phyloP scores from a whole-genome alignment of 495 filamentous ascomycete species.

The Glonium stellatum region DNA sequence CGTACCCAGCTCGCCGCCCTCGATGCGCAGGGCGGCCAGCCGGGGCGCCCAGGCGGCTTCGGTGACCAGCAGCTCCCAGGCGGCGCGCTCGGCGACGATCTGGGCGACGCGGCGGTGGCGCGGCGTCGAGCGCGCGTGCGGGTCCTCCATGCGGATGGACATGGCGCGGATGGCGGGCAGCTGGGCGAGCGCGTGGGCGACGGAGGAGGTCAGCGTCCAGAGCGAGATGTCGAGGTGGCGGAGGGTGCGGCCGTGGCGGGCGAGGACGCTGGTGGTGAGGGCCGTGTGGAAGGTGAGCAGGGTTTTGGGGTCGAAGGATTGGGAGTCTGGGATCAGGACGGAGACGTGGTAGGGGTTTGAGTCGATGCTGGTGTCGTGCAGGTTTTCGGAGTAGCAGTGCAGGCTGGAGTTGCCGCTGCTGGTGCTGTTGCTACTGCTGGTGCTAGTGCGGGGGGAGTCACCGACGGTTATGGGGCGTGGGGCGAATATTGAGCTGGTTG shows the following conservation, averaged over 20 bases:
- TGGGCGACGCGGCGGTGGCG: neutral
- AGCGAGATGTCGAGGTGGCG: slow-evolving; percentile 21
- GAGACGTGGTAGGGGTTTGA: slow-evolving; percentile 16
- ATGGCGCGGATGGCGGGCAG: slow-evolving; percentile 21
- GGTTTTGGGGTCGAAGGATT: slow-evolving; percentile 3
- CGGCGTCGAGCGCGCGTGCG: slow-evolving; percentile 8
- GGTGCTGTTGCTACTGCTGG: neutral
- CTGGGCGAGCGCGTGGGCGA: slow-evolving; percentile 21
- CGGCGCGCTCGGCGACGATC: slow-evolving; percentile 10
- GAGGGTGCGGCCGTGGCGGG: slow-evolving; percentile 29
- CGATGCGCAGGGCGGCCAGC: slow-evolving; percentile 16
- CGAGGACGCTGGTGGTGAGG: slow-evolving; percentile 17
- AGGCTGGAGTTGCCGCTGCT: neutral
- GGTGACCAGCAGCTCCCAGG: slow-evolving; percentile 17
- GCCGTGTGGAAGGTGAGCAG: slow-evolving; percentile 24
- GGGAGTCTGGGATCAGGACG: slow-evolving; percentile 22
- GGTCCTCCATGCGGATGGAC: slow-evolving; percentile 26
- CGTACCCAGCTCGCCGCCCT: slow-evolving; percentile 12
- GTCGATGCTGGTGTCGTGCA: neutral
- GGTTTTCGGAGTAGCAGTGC: neutral
- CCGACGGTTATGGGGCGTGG: neutral
- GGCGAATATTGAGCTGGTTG: slow-evolving; percentile 11
- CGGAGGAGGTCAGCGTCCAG: slow-evolving; percentile 19
- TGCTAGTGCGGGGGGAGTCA: too few species aligned
- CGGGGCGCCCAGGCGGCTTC: slow-evolving; percentile 16